Evolutionary conservation across 2,329 filamentous ascomycete species (phyloP), one percentile per base, ranked within the genome.

Genomic region (Fusarium sterilihyphosum): DNA sequence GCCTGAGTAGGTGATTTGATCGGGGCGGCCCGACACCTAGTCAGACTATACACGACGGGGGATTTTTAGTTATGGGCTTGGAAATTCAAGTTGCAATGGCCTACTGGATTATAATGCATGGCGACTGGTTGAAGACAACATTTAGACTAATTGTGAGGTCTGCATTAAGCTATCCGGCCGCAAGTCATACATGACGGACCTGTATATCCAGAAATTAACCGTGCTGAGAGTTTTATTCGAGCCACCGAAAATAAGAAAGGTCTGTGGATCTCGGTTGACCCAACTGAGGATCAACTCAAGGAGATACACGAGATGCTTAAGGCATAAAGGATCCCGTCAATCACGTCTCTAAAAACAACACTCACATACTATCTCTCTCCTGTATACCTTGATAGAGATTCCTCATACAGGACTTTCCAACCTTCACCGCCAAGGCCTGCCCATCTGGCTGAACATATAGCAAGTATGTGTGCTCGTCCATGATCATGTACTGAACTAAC

Each of bases 191-290:
- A 3, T 17, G 14, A 35, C 33, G 33, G 14, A 35, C 17, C 33
- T 35, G 14, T 7, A 35, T 4, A 17, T 35, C 14, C 1, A 35
- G 7, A 35, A n/a, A n/a, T 8, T 22, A 14, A 40, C 20, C 8
- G 38, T 20, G 12, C 12, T 40, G 7, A 22, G 3, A 4, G 38
- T 40, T 40, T 8, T 12, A 8, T 40, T 8, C 8, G 14, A 0
- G 20, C 8, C 20, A 2, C 38, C 17, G 12, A 22, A 4, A 6
- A 3, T 8, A 14, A 22, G 38, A 40, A 40, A 9, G 17, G 37
- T 18, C 4, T 14, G 6, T 0, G 1, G 14, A 1, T 3, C 13
- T 35, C 0, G 13, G 0, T 38, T 3, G 17, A 40, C 20, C 12
- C 38, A 14, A 9, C 1, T 40, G 1, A 22, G 12, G 18, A 40